Base-by-base conservation (phyloP, 257 asterid species). In the Dorcoceras hygrometricum region DNA sequence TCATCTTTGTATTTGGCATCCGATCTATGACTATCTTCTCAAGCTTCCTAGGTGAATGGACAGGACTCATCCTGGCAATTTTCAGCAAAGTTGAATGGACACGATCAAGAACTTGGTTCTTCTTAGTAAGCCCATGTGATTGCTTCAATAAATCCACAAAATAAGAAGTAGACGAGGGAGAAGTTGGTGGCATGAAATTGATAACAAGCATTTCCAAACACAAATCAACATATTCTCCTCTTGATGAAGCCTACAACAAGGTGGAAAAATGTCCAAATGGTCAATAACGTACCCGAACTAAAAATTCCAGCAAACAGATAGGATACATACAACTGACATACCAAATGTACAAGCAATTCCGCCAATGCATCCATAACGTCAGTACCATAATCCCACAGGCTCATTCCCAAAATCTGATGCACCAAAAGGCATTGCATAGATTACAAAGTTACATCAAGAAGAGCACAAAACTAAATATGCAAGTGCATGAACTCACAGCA, bases 291-390 rank as follows among this genome's bases (percentile, higher is more conserved):
- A 43, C 39, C 23, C 22, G 7, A 27, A 22, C 43, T 31, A 26
- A 51, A 68, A 60, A 70, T 11, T 12, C 6, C 61, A 60, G 66
- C 62, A 65, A 55, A 70, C 11, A 75, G 68, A 56, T 51, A 72
- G 63, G 25, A 57, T 4, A 59, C 65, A 63, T 24, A 65, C 48
- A 29, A 46, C 43, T 7, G 6, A 50, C 80, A 57, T 90, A 94
- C 99, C 99, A 94, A 67, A 57, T 90, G 77, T 69, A 76, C 67
- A 25, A 90, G 55, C 68, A 94, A 83, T 34, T 78, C 96, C 58
- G 79, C 71, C 84, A 90, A 70, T 8, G 93, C 96, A 75, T 94
- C 96, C 91, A 88, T 85, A 63, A 88, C 97, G 71, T 82, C 88
- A 50, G 87, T 82, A 60, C 83, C 83, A 74, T 84, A 94, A 72